Evolutionary conservation across 106 monocot genomes (phyloP).

Genomic region (Alisma plantagoaquatica): DNA sequence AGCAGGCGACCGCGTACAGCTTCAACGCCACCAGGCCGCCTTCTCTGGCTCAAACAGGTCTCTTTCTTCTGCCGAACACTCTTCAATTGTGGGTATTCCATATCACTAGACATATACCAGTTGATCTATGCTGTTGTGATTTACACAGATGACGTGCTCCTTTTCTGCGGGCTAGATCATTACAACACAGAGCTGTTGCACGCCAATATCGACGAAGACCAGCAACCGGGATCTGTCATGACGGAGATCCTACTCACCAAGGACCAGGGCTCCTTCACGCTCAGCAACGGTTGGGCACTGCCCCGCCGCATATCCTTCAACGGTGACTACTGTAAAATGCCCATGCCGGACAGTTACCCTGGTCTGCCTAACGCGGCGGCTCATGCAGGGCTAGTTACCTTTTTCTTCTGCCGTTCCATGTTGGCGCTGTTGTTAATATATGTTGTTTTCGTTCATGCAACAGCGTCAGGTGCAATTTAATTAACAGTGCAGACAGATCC

Average conservation of each 20-base stretch:
- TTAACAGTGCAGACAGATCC: no score
- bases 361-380: constrained; percentile 10
- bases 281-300: constrained; percentile 13
- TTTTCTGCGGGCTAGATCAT: constrained; percentile 18
- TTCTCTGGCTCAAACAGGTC: neutral
- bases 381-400: no score
- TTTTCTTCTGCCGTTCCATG: no score
- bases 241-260: constrained; percentile 13
- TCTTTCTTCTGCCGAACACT: neutral
- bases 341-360: constrained; percentile 17
- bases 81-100: no score
- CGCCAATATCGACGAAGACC: neutral
- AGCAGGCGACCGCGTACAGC: neutral
- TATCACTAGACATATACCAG: neutral
- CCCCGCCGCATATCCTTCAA: constrained; percentile 16
- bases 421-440: no score
- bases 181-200: constrained; percentile 17
- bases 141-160: constrained; percentile 18
- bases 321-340: constrained; percentile 17
- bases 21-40: constrained; percentile 10
- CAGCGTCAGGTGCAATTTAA: no score
- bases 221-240: constrained; percentile 12
- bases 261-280: constrained; percentile 11
- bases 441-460: no score
- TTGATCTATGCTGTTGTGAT: neutral